Evolutionary conservation across 345 rosid species (phyloP).

Genomic region (Hibiscus trionum): DNA sequence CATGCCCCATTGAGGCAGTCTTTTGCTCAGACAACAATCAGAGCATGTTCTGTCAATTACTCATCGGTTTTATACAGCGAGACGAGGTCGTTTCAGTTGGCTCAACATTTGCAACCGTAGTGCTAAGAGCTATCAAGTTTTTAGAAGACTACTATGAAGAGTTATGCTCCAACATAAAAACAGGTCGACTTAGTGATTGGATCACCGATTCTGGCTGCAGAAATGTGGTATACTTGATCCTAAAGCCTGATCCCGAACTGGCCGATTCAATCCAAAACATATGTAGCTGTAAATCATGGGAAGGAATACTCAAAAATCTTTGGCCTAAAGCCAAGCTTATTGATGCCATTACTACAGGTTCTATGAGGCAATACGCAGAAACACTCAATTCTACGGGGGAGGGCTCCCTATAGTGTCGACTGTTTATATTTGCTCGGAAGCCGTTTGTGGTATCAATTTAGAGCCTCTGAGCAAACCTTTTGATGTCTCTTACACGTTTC

Average conservation of each 20-base stretch:
- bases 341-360: constrained; percentile 47
- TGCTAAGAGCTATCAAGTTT: constrained; percentile 45
- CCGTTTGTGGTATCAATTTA: constrained; percentile 51
- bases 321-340: constrained; percentile 61
- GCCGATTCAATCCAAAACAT: constrained; percentile 31
- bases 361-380: constrained; percentile 56
- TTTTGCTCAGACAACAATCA: constrained; percentile 51
- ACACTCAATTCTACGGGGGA: constrained; percentile 41
- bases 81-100: constrained; percentile 35
- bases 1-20: constrained; percentile 52
- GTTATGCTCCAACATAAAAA: constrained; percentile 38
- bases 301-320: constrained; percentile 48
- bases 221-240: constrained; percentile 19
- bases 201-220: constrained; percentile 41
- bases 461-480: constrained; percentile 45
- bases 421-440: constrained; percentile 51
- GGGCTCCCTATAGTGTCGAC: constrained; percentile 52
- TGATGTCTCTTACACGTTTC: constrained; percentile 58
- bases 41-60: constrained; percentile 57
- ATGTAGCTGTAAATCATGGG: constrained; percentile 45
- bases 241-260: constrained; percentile 30
- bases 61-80: constrained; percentile 46
- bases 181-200: constrained; percentile 46
- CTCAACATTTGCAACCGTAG: constrained; percentile 40
- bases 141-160: constrained; percentile 51